A percentile compares a stretch with the other conserved stretches of the same genome.
Evolutionary conservation across 371 early-diverging fungal species (phyloP).

Genomic region (Ordospora pajunii): DNA sequence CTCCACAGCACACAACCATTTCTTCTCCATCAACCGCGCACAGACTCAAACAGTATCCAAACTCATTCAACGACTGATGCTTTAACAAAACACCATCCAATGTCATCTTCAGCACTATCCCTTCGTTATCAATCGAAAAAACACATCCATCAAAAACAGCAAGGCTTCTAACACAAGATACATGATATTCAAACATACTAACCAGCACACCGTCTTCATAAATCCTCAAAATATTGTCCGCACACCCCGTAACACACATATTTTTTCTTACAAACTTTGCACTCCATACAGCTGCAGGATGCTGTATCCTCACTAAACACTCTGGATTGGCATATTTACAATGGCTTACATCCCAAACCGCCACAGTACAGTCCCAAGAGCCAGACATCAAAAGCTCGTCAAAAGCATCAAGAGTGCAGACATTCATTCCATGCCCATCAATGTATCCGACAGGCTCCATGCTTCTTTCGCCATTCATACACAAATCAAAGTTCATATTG

Average conservation of each 20-base stretch:
- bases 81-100: slow-evolving; percentile 35
- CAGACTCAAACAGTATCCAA: slow-evolving; percentile 39
- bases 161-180: slow-evolving; percentile 48
- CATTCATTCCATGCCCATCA: slow-evolving; percentile 50
- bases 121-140: slow-evolving; percentile 56
- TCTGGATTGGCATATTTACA: background rate
- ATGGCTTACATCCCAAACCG: background rate
- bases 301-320: slow-evolving; percentile 10
- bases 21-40: background rate
- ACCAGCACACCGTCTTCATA: slow-evolving; percentile 30
- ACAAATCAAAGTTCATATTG: background rate
- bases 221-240: slow-evolving; percentile 46
- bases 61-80: slow-evolving; percentile 23
- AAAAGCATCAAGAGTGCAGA: slow-evolving; percentile 45
- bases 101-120: slow-evolving; percentile 41
- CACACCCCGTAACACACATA: slow-evolving; percentile 53
- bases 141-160: slow-evolving; percentile 34
- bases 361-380: slow-evolving; percentile 56
- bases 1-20: slow-evolving; percentile 43
- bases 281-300: slow-evolving; percentile 53
- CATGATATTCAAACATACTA: slow-evolving; percentile 37
- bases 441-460: background rate
- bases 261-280: slow-evolving; percentile 36
- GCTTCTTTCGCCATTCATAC: background rate
- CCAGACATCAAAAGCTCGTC: slow-evolving; percentile 39